Evolutionary conservation across 179 eudicot genomes (phyloP).

Genomic region (Dionaea muscipula): DNA sequence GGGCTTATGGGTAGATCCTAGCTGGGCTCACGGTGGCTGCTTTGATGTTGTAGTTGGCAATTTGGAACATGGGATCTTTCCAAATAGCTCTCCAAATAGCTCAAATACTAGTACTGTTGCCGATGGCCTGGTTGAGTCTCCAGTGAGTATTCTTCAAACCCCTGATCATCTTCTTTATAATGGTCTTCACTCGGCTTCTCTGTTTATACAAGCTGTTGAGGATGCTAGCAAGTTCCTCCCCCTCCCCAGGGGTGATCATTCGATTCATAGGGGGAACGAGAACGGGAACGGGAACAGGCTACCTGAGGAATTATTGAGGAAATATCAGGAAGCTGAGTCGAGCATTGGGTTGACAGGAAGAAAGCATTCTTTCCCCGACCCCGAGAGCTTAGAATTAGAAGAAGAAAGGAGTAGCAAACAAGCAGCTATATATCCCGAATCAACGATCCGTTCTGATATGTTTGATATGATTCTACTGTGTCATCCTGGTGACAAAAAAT

Average conservation of each 20-base stretch:
- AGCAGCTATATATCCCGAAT: conserved; percentile 18
- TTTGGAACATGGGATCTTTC: not conserved
- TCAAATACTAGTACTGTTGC: conserved; percentile 3
- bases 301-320: not conserved
- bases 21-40: conserved; percentile 3
- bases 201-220: conserved; percentile 15
- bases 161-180: conserved; percentile 12
- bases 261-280: conserved; percentile 4
- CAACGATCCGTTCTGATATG: conserved; percentile 18
- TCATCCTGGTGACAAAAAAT: conserved; percentile 18
- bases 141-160: conserved; percentile 1
- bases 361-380: conserved; percentile 13
- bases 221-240: conserved; percentile 26
- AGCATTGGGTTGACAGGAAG: conserved; percentile 4
- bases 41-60: not conserved
- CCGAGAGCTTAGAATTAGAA: conserved; percentile 5
- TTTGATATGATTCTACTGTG: conserved; percentile 23
- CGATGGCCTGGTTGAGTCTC: conserved; percentile 11
- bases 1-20: conserved; percentile 8
- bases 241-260: conserved; percentile 12
- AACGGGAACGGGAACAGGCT: too few relatives aligned
- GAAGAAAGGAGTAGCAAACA: conserved; percentile 22
- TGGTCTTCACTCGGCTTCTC: conserved; percentile 15
- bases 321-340: conserved; percentile 2
- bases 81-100: conserved; percentile 8